Evolutionary conservation across 371 early-diverging fungal genomes (phyloP).

Genomic region (Mucor irregularis): DNA sequence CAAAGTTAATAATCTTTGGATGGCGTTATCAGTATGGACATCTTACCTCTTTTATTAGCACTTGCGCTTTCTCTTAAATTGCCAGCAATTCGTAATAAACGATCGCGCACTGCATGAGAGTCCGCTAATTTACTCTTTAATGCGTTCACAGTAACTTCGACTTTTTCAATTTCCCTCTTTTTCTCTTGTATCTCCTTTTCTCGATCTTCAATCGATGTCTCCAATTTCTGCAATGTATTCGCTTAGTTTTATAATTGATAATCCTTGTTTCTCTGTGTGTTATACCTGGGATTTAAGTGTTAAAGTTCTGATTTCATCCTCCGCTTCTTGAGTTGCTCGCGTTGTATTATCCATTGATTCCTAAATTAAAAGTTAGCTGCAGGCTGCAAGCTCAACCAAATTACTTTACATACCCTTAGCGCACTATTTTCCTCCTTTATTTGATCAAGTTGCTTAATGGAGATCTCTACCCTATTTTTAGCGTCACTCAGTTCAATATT

Average conservation of each 20-base stretch:
- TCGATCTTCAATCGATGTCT: constrained; percentile 3
- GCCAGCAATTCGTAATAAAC: constrained; percentile 1
- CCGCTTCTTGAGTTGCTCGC: background rate
- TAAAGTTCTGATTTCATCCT: constrained; percentile 1
- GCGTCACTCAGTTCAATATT: constrained; percentile 30
- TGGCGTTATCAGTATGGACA: too few species aligned
- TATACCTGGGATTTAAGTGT: constrained; percentile 6
- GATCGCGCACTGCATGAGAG: constrained; percentile 12
- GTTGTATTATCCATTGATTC: background rate
- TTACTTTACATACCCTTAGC: constrained; percentile 2
- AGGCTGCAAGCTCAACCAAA: background rate
- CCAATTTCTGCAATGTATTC: background rate
- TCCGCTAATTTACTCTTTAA: constrained; percentile 6
- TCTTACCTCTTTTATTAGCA: background rate
- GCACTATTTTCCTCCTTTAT: constrained; percentile 8
- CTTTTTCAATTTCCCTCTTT: background rate
- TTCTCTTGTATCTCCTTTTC: constrained; percentile 7
- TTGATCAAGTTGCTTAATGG: constrained; percentile 12
- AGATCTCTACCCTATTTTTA: constrained; percentile 9
- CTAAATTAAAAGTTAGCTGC: background rate
- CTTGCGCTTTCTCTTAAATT: constrained; percentile 3
- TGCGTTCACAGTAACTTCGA: background rate
- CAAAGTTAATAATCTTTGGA: background rate
- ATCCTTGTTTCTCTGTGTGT: background rate
- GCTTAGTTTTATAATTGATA: background rate